phyloP scores from a whole-genome alignment of 2,329 filamentous ascomycete species.

The Colletotrichum viniferum region DNA sequence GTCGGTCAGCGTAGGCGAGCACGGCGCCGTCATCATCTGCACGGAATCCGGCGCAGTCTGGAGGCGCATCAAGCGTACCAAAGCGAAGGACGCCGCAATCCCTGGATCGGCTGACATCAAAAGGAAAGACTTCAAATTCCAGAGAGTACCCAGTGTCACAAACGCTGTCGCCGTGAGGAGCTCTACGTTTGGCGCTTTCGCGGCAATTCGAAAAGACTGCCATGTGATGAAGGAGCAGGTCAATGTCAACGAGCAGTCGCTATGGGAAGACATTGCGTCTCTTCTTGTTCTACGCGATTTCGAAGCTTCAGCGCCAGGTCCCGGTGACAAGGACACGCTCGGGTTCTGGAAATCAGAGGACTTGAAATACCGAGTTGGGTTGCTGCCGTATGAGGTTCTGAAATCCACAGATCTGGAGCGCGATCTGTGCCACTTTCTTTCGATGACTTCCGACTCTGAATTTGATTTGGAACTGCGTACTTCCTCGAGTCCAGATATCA shows the following conservation, averaged over 20 bases:
- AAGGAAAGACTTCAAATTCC: conserved; percentile 93
- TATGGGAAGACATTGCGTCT: conserved; percentile 76
- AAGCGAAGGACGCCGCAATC: conserved; percentile 71
- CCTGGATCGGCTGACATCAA: conserved; percentile 58
- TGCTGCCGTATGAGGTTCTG: conserved; percentile 57
- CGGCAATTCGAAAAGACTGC: conserved; percentile 83
- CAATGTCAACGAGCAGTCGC: conserved; percentile 64
- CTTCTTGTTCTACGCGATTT: conserved; percentile 73
- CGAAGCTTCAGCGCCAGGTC: conserved; percentile 41
- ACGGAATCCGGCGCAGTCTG: conserved; percentile 93
- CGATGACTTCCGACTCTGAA: conserved; percentile 41
- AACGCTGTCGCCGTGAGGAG: conserved; percentile 84
- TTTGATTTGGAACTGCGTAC: conserved; percentile 53
- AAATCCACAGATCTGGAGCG: conserved; percentile 69
- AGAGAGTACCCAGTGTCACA: conserved; percentile 86
- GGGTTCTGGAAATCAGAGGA: conserved; percentile 44
- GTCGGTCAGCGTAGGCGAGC: conserved; percentile 87
- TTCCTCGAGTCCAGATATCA: conserved; percentile 69
- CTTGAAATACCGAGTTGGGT: conserved; percentile 58
- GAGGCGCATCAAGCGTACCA: conserved; percentile 82
- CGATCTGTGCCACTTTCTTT: conserved; percentile 59
- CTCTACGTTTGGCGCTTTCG: conserved; percentile 89
- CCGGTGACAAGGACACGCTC: conserved; percentile 41
- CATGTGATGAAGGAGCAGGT: conserved; percentile 79
- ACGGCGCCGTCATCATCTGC: conserved; percentile 93